Evolutionary conservation across 495 filamentous ascomycete genomes (phyloP).

Genomic region (Xylaria nigripes): DNA sequence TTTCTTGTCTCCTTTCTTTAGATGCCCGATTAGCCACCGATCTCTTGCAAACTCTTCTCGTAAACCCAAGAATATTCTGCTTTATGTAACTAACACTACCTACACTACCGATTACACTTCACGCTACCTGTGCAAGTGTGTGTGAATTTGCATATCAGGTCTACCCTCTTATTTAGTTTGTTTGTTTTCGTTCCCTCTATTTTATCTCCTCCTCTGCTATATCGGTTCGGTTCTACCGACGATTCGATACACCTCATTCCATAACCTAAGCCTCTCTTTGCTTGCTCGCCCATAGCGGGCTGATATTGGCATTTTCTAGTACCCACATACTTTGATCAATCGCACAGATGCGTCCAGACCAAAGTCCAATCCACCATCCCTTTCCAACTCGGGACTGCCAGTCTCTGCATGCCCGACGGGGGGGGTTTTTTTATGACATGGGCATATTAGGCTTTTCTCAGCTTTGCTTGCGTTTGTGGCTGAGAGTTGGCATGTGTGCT

Average conservation of each 20-base stretch:
- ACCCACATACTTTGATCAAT: background rate
- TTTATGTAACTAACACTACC: too few relatives aligned
- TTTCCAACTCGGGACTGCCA: slow-evolving; percentile 3
- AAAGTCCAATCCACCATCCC: background rate
- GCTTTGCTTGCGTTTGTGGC: slow-evolving; percentile 1
- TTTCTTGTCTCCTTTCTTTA: too few relatives aligned
- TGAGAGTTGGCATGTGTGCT: background rate
- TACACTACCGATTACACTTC: too few relatives aligned
- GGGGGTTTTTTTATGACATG: background rate
- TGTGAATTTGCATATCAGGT: background rate
- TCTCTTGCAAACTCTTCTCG: too few relatives aligned
- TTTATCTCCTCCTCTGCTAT: background rate
- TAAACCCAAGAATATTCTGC: too few relatives aligned
- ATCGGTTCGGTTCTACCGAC: background rate
- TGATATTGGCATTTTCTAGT: background rate
- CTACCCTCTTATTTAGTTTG: background rate
- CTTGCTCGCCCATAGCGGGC: background rate
- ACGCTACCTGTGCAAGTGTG: too few relatives aligned
- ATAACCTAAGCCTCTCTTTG: background rate
- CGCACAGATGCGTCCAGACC: background rate
- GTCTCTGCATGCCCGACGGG: background rate
- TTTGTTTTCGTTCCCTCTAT: background rate
- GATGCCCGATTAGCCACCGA: too few relatives aligned
- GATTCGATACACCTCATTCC: background rate
- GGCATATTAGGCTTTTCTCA: background rate